These are phyloP conservation scores for Cetraspora pellucida DNA, from an alignment of 192 early-diverging fungal genomes.

Conservation along the genomic window DNA sequence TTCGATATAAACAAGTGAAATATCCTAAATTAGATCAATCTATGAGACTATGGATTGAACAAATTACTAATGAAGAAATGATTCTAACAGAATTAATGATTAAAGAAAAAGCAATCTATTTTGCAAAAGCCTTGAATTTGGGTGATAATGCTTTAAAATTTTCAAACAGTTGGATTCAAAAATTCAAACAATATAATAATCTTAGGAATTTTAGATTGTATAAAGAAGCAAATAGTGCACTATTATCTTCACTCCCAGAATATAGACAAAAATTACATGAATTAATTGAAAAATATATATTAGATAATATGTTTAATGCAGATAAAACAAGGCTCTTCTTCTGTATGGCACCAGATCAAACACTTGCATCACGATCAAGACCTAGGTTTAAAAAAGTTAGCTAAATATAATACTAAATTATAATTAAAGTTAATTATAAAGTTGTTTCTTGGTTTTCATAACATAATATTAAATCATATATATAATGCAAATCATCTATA, in stretches of 20 bases:
- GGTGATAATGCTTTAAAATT: not conserved
- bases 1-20: not conserved
- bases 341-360: not conserved
- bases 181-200: not conserved
- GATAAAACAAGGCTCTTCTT: constrained; percentile 11
- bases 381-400: not conserved
- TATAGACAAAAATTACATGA: not conserved
- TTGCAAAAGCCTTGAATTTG: not conserved
- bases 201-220: not conserved
- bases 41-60: not conserved
- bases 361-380: not conserved
- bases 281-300: not conserved
- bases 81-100: not conserved
- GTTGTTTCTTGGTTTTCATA: too few species aligned
- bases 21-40: not conserved
- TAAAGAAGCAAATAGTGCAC: not conserved
- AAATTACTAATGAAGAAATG: not conserved
- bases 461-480: too few species aligned
- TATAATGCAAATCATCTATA: too few species aligned
- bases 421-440: too few species aligned
- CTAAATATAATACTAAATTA: too few species aligned
- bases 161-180: not conserved
- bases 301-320: not conserved
- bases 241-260: not conserved
- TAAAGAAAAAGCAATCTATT: not conserved